Conservation (phyloP, 2,329 filamentous ascomycete genomes). For the Colletotrichum orbiculare region DNA sequence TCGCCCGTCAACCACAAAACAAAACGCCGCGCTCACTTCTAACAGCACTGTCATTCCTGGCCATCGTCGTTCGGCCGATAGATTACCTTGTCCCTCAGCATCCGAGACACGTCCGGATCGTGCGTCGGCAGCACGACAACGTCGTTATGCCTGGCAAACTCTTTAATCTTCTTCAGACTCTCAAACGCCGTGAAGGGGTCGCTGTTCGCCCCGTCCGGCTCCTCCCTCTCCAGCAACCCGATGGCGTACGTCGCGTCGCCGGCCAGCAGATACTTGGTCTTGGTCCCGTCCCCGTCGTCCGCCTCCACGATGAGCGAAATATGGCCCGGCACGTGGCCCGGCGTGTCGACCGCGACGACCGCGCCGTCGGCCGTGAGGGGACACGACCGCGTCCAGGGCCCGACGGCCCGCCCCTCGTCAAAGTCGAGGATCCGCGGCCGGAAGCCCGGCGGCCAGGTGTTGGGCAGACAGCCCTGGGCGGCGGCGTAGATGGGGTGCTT, state of each 20-base stretch:
- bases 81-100: slow-evolving; percentile 19
- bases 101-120: slow-evolving; percentile 35
- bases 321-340: slow-evolving; percentile 49
- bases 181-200: slow-evolving; percentile 44
- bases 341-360: slow-evolving; percentile 46
- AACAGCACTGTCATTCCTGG: background rate
- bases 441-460: slow-evolving; percentile 46
- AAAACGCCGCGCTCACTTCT: background rate
- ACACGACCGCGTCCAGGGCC: slow-evolving; percentile 44
- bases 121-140: slow-evolving; percentile 44
- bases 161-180: slow-evolving; percentile 45
- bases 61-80: slow-evolving; percentile 20
- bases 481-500: slow-evolving; percentile 42
- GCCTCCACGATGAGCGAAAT: slow-evolving; percentile 41
- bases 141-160: slow-evolving; percentile 41
- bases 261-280: slow-evolving; percentile 43
- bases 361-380: slow-evolving; percentile 44
- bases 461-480: slow-evolving; percentile 43
- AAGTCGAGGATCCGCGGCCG: slow-evolving; percentile 43
- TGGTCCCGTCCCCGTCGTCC: slow-evolving; percentile 29
- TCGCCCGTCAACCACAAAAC: background rate
- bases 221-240: slow-evolving; percentile 44
- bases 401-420: slow-evolving; percentile 39
- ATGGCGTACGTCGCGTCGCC: slow-evolving; percentile 47
- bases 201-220: slow-evolving; percentile 46